phyloP scores from a whole-genome alignment of 2,329 filamentous ascomycete genomes.

The Ophiocordyceps camponoti-rufipedis region DNA sequence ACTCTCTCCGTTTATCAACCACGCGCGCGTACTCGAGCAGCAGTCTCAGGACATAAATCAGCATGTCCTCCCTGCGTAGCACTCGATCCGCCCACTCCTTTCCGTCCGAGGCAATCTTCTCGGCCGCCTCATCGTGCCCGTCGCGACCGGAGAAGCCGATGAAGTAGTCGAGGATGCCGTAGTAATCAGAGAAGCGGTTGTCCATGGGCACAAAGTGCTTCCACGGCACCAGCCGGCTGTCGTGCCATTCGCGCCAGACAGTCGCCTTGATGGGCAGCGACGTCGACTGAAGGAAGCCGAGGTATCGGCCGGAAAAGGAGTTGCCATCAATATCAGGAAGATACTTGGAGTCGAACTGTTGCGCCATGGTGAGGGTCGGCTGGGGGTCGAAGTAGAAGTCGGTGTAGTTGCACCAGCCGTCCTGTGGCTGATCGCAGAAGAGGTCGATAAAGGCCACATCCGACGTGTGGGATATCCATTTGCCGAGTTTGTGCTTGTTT shows the following conservation, averaged over 20 bases:
- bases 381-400: conserved; percentile 16
- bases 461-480: conserved; percentile 20
- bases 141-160: conserved; percentile 21
- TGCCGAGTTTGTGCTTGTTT: conserved; percentile 15
- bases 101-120: conserved; percentile 39
- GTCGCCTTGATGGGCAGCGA: conserved; percentile 53
- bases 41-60: conserved; percentile 44
- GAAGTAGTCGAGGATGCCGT: conserved; percentile 47
- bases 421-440: conserved; percentile 11
- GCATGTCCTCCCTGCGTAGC: conserved; percentile 46
- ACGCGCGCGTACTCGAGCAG: conserved; percentile 38
- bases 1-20: conserved; percentile 23
- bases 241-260: conserved; percentile 60
- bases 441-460: conserved; percentile 25
- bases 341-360: conserved; percentile 41
- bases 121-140: conserved; percentile 34
- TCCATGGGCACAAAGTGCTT: conserved; percentile 56
- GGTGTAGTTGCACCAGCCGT: conserved; percentile 20
- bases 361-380: conserved; percentile 20
- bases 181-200: conserved; percentile 48
- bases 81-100: conserved; percentile 43
- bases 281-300: conserved; percentile 43
- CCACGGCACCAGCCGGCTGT: conserved; percentile 50
- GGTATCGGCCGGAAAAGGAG: conserved; percentile 43
- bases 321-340: conserved; percentile 57